Evolutionary conservation across 768 basidiomycete genomes (phyloP), one percentile per base, ranked within the genome.

Genomic region (Mycena floridula): DNA sequence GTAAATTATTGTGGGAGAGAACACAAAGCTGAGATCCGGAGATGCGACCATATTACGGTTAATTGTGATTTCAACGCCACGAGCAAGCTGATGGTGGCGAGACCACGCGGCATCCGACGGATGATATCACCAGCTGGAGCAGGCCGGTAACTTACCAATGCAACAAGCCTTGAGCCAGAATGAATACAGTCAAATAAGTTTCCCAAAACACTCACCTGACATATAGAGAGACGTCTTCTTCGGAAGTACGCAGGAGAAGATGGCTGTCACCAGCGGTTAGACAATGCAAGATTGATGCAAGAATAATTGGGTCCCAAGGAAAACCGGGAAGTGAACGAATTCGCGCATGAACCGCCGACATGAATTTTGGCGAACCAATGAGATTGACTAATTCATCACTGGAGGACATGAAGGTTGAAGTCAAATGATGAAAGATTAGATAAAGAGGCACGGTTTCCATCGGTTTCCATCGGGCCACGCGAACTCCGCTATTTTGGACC

Each of bases 281-380:
- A 56, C 76, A 84, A 3, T 82, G 72, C 24, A 88, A 72, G 13
- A 87, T 62, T 18, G 81, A 77, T 56, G 82, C 82, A 18, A 87
- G 61, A 32, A 86, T 72, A 42, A 77, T 72, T 8, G 76, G 68
- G 42, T 88, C 83, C 3, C 85, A 45, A 7, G 81, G 81, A 13
- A 82, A 57, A 40, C 65, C 54, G n/a, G n/a, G n/a, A n/a, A n/a
- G n/a, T n/a, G n/a, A n/a, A n/a, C n/a, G n/a, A n/a, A n/a, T n/a
- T n/a, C n/a, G n/a, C n/a, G n/a, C n/a, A n/a, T n/a, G n/a, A n/a
- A n/a, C n/a, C n/a, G n/a, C n/a, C n/a, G n/a, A n/a, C n/a, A n/a
- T n/a, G n/a, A n/a, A n/a, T n/a, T n/a, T n/a, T n/a, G n/a, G n/a
- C n/a, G n/a, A n/a, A n/a, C n/a, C n/a, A n/a, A n/a, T n/a, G n/a